Base-by-base conservation (phyloP, 2,329 filamentous ascomycete species). In the Colletotrichum chlorophyti region DNA sequence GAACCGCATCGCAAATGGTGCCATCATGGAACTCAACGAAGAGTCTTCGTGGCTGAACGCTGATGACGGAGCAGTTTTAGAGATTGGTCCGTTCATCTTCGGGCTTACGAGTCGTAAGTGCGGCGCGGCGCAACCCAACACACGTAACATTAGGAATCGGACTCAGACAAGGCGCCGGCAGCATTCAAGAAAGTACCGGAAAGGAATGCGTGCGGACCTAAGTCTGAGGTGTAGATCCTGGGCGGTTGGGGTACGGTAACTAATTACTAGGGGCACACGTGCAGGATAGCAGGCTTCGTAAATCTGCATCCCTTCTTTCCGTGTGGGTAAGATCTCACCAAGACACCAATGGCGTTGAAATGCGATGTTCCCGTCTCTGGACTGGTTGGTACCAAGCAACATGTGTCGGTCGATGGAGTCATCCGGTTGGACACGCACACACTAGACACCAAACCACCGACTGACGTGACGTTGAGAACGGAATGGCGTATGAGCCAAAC, bases 11-110 rank as follows among this genome's bases (percentile, higher is more conserved):
- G 14, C 26, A 10, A 10, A 34, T 17, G 12, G 12, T 17, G 21
- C 8, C 8, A 12, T 21, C 19, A n/a, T n/a, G n/a, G 35, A 19
- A 38, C 21, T 23, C 14, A 38, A 23, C 15, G 11, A 32, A 49
- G 41, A 49, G 41, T 15, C 42, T 34, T 17, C 42, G 34, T 43
- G 34, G 14, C 37, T 41, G 6, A 10, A n/a, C 15, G 19, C 11
- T 55, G 55, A 59, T 59, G 43, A 59, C 55, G n/a, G 55, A 59
- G 51, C 55, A 59, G 15, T 23, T 8, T 11, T 21, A 26, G 31
- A 12, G 7, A 8, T 50, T 45, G 43, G 43, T 24, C 43, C 37
- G 55, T 32, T 42, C 50, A 37, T 15, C 19, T 11, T 32, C 43
- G 55, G 43, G 51, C 43, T 53, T 43, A 45, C 26, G 31, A 45